Conservation (phyloP, 139 green algal species). For the Chara braunii region DNA sequence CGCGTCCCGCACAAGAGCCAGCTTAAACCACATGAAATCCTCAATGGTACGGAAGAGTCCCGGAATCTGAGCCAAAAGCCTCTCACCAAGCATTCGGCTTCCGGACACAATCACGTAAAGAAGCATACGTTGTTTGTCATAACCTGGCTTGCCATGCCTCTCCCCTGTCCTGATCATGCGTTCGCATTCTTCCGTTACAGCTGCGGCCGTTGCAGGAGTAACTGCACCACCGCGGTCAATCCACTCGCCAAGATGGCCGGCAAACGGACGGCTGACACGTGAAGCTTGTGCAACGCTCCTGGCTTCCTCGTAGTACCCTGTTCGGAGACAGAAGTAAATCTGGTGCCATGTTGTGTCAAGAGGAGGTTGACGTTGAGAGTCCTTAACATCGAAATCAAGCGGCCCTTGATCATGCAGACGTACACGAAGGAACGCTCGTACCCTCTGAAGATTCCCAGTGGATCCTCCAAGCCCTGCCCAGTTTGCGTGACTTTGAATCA, state of each 20-base stretch:
- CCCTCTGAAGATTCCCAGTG: conserved; percentile 25
- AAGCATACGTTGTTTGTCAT: conserved; percentile 42
- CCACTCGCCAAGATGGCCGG: conserved; percentile 33
- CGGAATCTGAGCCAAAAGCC: conserved; percentile 36
- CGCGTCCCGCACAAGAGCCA: conserved; percentile 19
- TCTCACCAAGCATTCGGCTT: conserved; percentile 51
- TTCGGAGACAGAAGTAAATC: conserved; percentile 43
- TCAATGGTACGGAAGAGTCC: conserved; percentile 77
- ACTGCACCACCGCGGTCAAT: conserved; percentile 12
- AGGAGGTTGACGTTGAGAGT: conserved; percentile 1
- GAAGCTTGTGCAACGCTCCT: conserved; percentile 15
- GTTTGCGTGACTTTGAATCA: conserved; percentile 24
- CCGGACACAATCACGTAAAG: conserved; percentile 61
- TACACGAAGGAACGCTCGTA: conserved; percentile 37
- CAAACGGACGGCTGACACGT: conserved; percentile 5
- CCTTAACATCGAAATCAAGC: conserved; percentile 23
- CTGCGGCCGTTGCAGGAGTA: conserved; percentile 1
- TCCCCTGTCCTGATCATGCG: conserved; percentile 32
- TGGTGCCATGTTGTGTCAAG: conserved; percentile 44
- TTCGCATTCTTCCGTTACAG: conserved; percentile 53
- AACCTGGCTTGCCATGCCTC: not conserved
- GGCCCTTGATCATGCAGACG: conserved; percentile 17
- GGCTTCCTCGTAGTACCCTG: conserved; percentile 41
- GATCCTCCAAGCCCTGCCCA: conserved; percentile 32
- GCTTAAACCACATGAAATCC: conserved; percentile 78